Conservation (phyloP, 1,139 yeast species). For the Zygosaccharomyces pseudobailii region DNA sequence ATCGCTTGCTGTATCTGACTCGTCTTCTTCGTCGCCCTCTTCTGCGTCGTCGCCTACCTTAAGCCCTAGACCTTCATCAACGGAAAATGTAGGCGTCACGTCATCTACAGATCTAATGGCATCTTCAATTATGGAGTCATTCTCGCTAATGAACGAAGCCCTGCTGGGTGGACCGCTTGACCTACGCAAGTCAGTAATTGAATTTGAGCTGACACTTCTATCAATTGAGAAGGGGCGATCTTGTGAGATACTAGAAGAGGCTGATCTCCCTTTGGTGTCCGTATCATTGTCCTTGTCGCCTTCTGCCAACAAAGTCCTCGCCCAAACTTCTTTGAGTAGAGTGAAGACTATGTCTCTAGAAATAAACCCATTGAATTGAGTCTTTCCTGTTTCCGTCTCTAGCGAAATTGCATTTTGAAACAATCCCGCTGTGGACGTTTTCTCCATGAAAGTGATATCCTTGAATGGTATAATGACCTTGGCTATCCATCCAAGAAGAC, state of each 20-base stretch:
- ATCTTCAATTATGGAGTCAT: conserved; percentile 26
- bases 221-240: conserved; percentile 3
- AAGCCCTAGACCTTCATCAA: conserved; percentile 9
- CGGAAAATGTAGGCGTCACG: conserved; percentile 24
- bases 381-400: conserved; percentile 58
- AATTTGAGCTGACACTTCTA: conserved; percentile 4
- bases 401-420: conserved; percentile 86
- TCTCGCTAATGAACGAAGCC: conserved; percentile 16
- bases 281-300: conserved; percentile 9
- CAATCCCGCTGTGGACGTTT: conserved; percentile 77
- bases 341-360: conserved; percentile 76
- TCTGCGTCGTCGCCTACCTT: conserved; percentile 26
- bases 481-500: conserved; percentile 89
- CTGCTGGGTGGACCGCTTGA: conserved; percentile 20
- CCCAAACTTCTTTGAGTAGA: conserved; percentile 61
- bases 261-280: background rate
- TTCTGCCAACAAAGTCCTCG: conserved; percentile 16
- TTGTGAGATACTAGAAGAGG: conserved; percentile 1
- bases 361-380: conserved; percentile 81
- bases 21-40: conserved; percentile 25
- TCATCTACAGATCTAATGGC: conserved; percentile 41
- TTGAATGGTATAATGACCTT: conserved; percentile 65
- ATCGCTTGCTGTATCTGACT: conserved; percentile 34
- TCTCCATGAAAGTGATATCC: conserved; percentile 71
- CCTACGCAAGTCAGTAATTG: conserved; percentile 7